A percentile compares a stretch with the other conserved stretches of the same genome.
These are phyloP conservation scores for Zygosaccharomyces pseudobailii DNA, from an alignment of 1,139 yeast genomes.

Conservation along the genomic window DNA sequence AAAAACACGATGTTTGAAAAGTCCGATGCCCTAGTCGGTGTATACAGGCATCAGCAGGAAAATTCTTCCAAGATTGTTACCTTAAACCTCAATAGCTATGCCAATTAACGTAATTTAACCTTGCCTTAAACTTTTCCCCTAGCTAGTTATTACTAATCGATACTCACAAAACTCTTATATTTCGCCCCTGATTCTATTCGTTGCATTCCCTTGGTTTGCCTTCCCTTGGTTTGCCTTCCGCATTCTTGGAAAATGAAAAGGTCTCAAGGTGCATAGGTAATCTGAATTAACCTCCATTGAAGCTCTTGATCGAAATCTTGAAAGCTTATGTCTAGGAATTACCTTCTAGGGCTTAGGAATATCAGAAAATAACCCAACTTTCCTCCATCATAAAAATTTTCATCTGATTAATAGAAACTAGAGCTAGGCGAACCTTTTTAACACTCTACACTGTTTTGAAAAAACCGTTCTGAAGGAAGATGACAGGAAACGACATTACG, in stretches of 20 bases:
- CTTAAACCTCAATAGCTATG: constrained; percentile 62
- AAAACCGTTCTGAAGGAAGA: constrained; percentile 4
- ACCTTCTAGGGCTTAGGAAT: too few species aligned
- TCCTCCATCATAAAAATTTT: background rate
- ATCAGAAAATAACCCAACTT: too few species aligned
- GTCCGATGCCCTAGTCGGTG: constrained; percentile 90
- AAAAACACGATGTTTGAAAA: constrained; percentile 83
- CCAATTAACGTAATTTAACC: constrained; percentile 28
- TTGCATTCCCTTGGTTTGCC: constrained; percentile 4
- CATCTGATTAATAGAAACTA: background rate
- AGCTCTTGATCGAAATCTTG: background rate
- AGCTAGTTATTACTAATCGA: background rate
- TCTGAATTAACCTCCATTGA: background rate
- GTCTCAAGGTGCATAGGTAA: background rate
- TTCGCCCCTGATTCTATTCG: background rate
- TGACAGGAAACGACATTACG: constrained; percentile 19
- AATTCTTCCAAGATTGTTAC: constrained; percentile 77
- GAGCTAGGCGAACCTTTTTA: background rate
- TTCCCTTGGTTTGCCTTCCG: constrained; percentile 1
- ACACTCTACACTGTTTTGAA: background rate
- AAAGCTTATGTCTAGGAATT: background rate
- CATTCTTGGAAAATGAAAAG: constrained; percentile 1
- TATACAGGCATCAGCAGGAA: constrained; percentile 75
- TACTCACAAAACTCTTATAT: background rate
- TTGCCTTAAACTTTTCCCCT: background rate